phyloP scores from a whole-genome alignment of 352 stramenopile genomes.

The Blastocystis hominis region DNA sequence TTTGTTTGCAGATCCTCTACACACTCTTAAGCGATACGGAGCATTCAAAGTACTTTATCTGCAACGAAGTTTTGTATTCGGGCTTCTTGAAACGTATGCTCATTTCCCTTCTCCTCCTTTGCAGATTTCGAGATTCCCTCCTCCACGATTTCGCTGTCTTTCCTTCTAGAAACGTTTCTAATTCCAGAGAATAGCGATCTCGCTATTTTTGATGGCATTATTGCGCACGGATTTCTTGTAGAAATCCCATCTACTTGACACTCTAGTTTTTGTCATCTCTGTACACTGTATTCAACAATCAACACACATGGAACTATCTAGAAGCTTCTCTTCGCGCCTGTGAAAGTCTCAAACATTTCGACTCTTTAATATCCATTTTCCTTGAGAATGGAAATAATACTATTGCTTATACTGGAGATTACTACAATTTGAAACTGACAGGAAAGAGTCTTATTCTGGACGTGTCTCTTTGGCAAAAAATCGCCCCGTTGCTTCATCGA shows the following conservation, averaged over 20 bases:
- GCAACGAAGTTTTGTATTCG: background rate
- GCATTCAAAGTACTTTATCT: background rate
- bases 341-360: background rate
- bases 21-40: background rate
- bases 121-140: background rate
- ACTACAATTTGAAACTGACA: background rate
- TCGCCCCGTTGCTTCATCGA: background rate
- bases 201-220: background rate
- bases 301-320: background rate
- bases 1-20: background rate
- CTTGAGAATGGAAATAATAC: too few relatives aligned
- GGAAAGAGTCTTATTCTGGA: background rate
- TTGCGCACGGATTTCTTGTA: background rate
- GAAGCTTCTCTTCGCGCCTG: background rate
- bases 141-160: background rate
- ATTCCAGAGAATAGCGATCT: background rate
- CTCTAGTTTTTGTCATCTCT: background rate
- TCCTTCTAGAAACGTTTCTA: background rate
- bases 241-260: background rate
- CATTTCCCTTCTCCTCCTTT: background rate
- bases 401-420: background rate
- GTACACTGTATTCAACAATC: background rate
- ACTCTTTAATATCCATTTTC: too few relatives aligned
- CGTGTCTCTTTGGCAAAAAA: background rate
- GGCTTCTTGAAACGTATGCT: background rate